phyloP scores from a whole-genome alignment of 1,139 yeast species.

The Geotrichum macrosporum region DNA sequence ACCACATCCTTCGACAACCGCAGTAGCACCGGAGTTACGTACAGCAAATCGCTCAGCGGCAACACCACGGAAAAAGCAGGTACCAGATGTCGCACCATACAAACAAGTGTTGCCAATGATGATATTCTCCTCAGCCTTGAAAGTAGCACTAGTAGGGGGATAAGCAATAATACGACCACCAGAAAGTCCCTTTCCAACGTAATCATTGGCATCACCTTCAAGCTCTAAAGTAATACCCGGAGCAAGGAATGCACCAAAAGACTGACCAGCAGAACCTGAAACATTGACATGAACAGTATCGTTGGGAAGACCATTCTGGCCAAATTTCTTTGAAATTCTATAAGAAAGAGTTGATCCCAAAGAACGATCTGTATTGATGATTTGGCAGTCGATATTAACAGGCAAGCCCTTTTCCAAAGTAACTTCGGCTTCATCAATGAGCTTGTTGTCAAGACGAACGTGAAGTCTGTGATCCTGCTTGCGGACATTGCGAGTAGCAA shows the following conservation, averaged over 20 bases:
- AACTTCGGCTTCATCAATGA: conserved; percentile 90
- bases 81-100: conserved; percentile 96
- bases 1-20: conserved; percentile 96
- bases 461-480: conserved; percentile 94
- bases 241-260: conserved; percentile 96
- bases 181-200: conserved; percentile 94
- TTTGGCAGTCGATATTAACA: conserved; percentile 86
- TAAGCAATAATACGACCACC: conserved; percentile 92
- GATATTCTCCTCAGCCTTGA: conserved; percentile 94
- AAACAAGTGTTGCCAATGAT: conserved; percentile 96
- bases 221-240: conserved; percentile 92
- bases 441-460: conserved; percentile 88
- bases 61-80: conserved; percentile 91
- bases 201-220: conserved; percentile 97
- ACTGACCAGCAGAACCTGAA: conserved; percentile 95
- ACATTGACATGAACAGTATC: conserved; percentile 93
- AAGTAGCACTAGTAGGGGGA: conserved; percentile 79
- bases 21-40: conserved; percentile 96
- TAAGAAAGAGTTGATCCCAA: conserved; percentile 92
- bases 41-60: conserved; percentile 99
- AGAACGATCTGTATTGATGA: conserved; percentile 93
- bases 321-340: conserved; percentile 87
- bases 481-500: conserved; percentile 86
- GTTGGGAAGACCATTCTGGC: conserved; percentile 89
- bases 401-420: conserved; percentile 93